Evolutionary conservation across 768 basidiomycete species (phyloP), one percentile per base, ranked within the genome.

Genomic region (Tricholoma furcatifolium): DNA sequence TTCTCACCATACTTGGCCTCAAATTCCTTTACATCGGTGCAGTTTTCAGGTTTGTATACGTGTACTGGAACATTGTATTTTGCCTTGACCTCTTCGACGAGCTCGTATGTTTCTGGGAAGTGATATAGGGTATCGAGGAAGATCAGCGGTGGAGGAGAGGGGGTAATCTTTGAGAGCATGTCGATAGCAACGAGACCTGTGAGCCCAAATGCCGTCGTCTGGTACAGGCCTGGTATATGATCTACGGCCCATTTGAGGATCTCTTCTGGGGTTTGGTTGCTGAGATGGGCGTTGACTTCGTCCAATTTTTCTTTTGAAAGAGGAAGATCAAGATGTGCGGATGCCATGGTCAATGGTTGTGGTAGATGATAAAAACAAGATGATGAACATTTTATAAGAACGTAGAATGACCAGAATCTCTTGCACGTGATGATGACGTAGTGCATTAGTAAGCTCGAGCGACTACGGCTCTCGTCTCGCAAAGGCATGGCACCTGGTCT

Each of bases 111-210:
- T 73, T 98, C 92, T 3, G 77, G 74, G 71, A 99, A 99, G 73
- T 98, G 97, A 66, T 98, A 93, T 12, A 98, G 77, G 0, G 97
- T 98, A 73, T 99, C 95, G 66, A 98, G 72, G 74, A 99, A 98
- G 73, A 98, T 93, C 17, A 98, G 79, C 1, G 94, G 93, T 1
- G 91, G 91, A 0, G 81, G 79, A 15, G 71, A 65, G 23, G 73
- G 54, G 2, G 87, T 85, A 56, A 94, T 74, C 67, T 91, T 90
- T 31, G 91, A 87, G 49, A 98, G 82, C 92, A 99, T 97, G 67
- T 97, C 93, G 55, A 91, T 85, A 17, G 93, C 87, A 50, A 93
- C 93, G 48, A 95, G 84, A 9, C 97, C 96, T 0, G 95, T 98
- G 54, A 98, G 78, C 6, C 97, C 97, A 64, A 99, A 96, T 0